phyloP scores from a whole-genome alignment of 345 rosid genomes.

The Murraya koenigii region DNA sequence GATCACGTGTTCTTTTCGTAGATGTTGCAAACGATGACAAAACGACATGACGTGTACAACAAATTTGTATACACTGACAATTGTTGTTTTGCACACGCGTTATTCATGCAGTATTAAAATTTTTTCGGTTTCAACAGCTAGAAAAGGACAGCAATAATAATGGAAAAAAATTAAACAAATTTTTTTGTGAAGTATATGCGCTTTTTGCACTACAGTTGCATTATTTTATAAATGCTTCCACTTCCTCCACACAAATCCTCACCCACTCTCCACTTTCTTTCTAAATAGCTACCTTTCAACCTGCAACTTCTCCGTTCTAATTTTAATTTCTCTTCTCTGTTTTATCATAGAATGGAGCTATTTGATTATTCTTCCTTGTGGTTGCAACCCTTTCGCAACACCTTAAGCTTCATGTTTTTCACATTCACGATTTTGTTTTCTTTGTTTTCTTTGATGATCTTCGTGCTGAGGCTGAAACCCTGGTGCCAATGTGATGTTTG shows the following conservation, averaged over 20 bases:
- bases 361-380: conserved; percentile 11
- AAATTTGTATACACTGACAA: too few species aligned
- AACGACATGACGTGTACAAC: background rate
- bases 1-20: background rate
- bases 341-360: conserved; percentile 25
- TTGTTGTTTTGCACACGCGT: conserved; percentile 15
- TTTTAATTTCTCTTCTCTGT: background rate
- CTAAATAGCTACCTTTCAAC: background rate
- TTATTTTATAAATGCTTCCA: background rate
- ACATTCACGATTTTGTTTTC: conserved; percentile 29
- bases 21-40: background rate
- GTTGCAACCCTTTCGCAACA: conserved; percentile 9
- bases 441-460: conserved; percentile 31
- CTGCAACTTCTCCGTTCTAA: background rate
- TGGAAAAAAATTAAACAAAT: too few species aligned
- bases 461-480: conserved; percentile 24
- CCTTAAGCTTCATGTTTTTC: conserved; percentile 30
- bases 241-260: background rate
- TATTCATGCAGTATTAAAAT: conserved; percentile 8
- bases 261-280: background rate
- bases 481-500: conserved; percentile 44
- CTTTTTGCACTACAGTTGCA: background rate
- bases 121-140: background rate
- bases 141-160: background rate
- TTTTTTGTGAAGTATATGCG: too few species aligned